These are phyloP conservation scores for Penicillium silybi DNA, from an alignment of 495 filamentous ascomycete genomes.

Conservation along the genomic window DNA sequence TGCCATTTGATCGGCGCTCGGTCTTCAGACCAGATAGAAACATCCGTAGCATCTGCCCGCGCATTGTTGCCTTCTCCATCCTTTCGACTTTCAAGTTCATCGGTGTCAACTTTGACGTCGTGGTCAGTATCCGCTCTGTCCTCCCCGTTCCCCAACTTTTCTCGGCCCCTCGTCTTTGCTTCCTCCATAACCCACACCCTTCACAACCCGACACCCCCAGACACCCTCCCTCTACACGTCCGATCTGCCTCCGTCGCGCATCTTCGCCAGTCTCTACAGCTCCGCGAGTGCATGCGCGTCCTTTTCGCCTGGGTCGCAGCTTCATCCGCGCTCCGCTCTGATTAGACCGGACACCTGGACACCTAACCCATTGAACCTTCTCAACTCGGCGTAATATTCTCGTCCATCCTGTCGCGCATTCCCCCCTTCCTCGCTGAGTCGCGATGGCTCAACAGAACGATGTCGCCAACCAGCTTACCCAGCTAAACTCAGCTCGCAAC, in stretches of 20 bases:
- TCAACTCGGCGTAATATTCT: background rate
- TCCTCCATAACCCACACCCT: conserved; percentile 7
- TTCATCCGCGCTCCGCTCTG: conserved; percentile 8
- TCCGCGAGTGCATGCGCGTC: conserved; percentile 7
- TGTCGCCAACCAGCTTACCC: conserved; percentile 69
- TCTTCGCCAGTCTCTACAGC: background rate
- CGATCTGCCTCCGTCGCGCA: background rate
- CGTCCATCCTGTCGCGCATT: background rate
- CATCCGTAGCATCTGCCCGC: background rate
- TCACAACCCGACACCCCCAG: background rate
- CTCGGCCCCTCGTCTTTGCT: conserved; percentile 11
- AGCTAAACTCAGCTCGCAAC: conserved; percentile 82
- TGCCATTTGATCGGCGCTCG: background rate
- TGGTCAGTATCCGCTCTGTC: background rate
- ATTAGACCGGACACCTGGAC: conserved; percentile 4
- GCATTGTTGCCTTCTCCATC: background rate
- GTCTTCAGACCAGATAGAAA: background rate
- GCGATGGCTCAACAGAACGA: conserved; percentile 45
- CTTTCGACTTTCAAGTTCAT: background rate
- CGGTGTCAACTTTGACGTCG: background rate
- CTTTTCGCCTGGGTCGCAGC: conserved; percentile 4
- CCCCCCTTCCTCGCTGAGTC: conserved; percentile 7
- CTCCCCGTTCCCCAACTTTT: conserved; percentile 15
- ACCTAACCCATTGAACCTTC: conserved; percentile 2
- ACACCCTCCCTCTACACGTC: background rate